Evolutionary conservation across 108 stramenopile species (phyloP).

Genomic region (Discostella pseudostelligera): DNA sequence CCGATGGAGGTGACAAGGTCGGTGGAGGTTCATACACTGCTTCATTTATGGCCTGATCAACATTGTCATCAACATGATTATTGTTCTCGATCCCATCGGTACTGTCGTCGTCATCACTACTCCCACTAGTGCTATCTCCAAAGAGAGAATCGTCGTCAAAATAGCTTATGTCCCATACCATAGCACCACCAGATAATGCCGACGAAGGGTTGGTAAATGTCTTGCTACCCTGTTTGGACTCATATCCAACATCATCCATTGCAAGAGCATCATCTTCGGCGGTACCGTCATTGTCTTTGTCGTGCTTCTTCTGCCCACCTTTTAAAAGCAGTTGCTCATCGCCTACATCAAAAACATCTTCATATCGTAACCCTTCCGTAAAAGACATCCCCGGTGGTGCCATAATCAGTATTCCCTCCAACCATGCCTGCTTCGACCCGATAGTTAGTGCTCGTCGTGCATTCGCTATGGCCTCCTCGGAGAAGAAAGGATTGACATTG

Average conservation of each 20-base stretch:
- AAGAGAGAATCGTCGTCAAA: constrained; percentile 89
- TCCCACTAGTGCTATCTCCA: constrained; percentile 51
- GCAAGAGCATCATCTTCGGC: constrained; percentile 6
- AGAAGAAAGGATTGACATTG: constrained; percentile 31
- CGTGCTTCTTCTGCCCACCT: background rate
- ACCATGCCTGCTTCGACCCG: constrained; percentile 58
- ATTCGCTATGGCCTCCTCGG: constrained; percentile 50
- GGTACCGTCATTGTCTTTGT: constrained; percentile 3
- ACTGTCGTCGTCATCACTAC: constrained; percentile 45
- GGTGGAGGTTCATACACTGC: too few relatives aligned
- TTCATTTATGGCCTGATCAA: too few relatives aligned
- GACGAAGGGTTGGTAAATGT: background rate
- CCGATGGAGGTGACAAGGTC: background rate
- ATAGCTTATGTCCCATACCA: constrained; percentile 53
- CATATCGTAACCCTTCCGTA: constrained; percentile 60
- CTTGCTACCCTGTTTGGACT: background rate
- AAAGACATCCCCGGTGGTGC: constrained; percentile 71
- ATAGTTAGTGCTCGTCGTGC: constrained; percentile 54
- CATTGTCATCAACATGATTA: background rate
- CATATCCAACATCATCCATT: background rate
- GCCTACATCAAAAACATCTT: constrained; percentile 58
- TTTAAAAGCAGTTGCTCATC: constrained; percentile 10
- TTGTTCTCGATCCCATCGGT: constrained; percentile 29
- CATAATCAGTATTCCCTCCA: constrained; percentile 66
- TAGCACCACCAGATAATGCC: constrained; percentile 4